Conservation (phyloP, 2,329 filamentous ascomycete genomes). For the Neoscytalidium dimidiatum region DNA sequence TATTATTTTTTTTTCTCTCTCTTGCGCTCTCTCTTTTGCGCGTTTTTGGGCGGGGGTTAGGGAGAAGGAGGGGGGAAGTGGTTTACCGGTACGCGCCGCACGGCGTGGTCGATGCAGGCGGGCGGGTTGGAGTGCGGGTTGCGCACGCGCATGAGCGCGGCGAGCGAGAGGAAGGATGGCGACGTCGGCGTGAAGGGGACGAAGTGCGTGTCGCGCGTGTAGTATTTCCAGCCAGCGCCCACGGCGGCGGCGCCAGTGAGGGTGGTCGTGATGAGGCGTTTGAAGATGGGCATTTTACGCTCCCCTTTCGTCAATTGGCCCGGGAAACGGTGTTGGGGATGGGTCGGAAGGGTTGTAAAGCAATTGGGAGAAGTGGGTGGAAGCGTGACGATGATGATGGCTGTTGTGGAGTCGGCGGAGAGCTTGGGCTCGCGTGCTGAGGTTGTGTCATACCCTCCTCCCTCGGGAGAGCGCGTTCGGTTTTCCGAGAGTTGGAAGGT, state of each 20-base stretch:
- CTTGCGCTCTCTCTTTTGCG: too few relatives aligned
- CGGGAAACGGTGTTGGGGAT: neutral
- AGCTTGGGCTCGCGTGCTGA: neutral
- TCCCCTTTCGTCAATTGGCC: neutral
- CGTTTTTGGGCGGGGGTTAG: too few relatives aligned
- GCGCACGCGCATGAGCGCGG: conserved; percentile 26
- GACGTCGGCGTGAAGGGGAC: conserved; percentile 31
- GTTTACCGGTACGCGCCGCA: conserved; percentile 38
- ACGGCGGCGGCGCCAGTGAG: neutral
- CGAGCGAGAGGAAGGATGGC: conserved; percentile 29
- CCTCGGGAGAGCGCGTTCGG: neutral
- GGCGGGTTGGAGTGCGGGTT: conserved; percentile 39
- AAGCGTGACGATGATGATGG: neutral
- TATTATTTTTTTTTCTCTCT: too few relatives aligned
- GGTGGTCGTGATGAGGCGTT: conserved; percentile 9
- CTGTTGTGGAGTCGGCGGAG: neutral
- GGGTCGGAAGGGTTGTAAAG: neutral
- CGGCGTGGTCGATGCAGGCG: conserved; percentile 38
- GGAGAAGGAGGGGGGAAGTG: too few relatives aligned
- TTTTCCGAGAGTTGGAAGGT: neutral
- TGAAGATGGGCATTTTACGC: conserved; percentile 13
- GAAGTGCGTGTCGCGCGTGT: conserved; percentile 39
- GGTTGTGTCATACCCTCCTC: neutral
- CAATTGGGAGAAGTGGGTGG: neutral
- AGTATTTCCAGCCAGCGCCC: conserved; percentile 35